Percentiles rank a stretch among this genome's conserved stretches.
Evolutionary conservation across 495 filamentous ascomycete genomes (phyloP).

Genomic region (Trichocladium antarcticum): DNA sequence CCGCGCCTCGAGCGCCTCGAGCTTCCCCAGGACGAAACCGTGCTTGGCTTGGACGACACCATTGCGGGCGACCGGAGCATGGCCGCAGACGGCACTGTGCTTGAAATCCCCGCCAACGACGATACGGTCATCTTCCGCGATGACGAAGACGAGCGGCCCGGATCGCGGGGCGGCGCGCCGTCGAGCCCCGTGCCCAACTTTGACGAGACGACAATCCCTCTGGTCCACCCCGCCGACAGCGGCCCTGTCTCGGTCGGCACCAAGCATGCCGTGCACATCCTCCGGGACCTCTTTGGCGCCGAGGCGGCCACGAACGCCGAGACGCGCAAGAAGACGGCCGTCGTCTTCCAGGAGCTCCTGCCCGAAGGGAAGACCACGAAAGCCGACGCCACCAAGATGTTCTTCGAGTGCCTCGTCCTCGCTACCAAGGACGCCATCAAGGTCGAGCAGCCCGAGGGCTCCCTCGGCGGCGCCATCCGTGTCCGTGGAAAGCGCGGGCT

Average conservation of each 20-base stretch:
- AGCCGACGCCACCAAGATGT: constrained; percentile 95
- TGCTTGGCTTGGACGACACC: constrained; percentile 34
- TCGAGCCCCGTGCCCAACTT: constrained; percentile 43
- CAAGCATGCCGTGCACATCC: constrained; percentile 88
- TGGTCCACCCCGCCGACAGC: constrained; percentile 66
- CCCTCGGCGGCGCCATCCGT: constrained; percentile 63
- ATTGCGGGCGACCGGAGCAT: constrained; percentile 42
- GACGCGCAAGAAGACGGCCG: constrained; percentile 61
- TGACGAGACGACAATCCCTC: constrained; percentile 63
- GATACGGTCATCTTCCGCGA: constrained; percentile 35
- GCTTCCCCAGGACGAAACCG: constrained; percentile 51
- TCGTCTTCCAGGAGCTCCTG: constrained; percentile 84
- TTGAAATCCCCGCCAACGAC: constrained; percentile 58
- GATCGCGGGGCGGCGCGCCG: constrained; percentile 16
- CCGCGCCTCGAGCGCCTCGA: constrained; percentile 63
- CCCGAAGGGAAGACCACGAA: constrained; percentile 67
- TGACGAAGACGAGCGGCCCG: constrained; percentile 42
- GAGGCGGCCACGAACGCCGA: constrained; percentile 48
- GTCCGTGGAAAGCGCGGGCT: constrained; percentile 81
- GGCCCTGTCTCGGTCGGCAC: constrained; percentile 80
- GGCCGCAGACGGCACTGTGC: constrained; percentile 43
- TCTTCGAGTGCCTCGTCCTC: constrained; percentile 89
- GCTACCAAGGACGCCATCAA: constrained; percentile 97
- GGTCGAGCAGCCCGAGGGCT: constrained; percentile 73
- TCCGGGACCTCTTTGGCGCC: constrained; percentile 72